Percentiles rank a stretch among this genome's conserved stretches.
These are phyloP conservation scores for Wickerhamomyces sp. DNA, from an alignment of 1,139 yeast genomes.

Conservation along the genomic window DNA sequence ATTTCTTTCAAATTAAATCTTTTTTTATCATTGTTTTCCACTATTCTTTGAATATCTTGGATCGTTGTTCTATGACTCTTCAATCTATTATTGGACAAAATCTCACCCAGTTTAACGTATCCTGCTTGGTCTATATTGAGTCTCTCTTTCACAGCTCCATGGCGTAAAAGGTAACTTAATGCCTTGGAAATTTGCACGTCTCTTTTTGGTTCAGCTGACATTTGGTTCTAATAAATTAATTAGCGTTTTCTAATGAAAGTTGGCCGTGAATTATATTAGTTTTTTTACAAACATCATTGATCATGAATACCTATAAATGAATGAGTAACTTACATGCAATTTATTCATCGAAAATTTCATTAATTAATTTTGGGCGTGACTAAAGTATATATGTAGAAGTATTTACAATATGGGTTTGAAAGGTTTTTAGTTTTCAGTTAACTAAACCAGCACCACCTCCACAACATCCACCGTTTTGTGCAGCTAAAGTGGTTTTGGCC, in stretches of 20 bases:
- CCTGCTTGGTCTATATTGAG: constrained; percentile 65
- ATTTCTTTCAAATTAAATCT: constrained; percentile 48
- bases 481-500: constrained; percentile 29
- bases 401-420: too few relatives aligned
- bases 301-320: too few relatives aligned
- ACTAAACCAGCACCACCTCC: constrained; percentile 34
- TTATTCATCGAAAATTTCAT: too few relatives aligned
- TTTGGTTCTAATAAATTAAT: neutral
- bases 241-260: too few relatives aligned
- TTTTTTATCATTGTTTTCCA: constrained; percentile 61
- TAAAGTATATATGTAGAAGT: too few relatives aligned
- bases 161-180: constrained; percentile 73
- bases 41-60: constrained; percentile 59
- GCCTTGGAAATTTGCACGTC: constrained; percentile 64
- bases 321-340: too few relatives aligned
- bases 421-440: neutral
- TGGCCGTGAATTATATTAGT: too few relatives aligned
- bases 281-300: too few relatives aligned
- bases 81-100: constrained; percentile 56
- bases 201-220: constrained; percentile 30
- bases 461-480: constrained; percentile 41
- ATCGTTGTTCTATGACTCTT: constrained; percentile 49
- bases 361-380: too few relatives aligned
- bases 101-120: constrained; percentile 47
- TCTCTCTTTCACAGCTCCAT: constrained; percentile 73